Evolutionary conservation across 306 rosid genomes (phyloP), one percentile per base, ranked within the genome.

Genomic region (Gastrolobium bilobum): DNA sequence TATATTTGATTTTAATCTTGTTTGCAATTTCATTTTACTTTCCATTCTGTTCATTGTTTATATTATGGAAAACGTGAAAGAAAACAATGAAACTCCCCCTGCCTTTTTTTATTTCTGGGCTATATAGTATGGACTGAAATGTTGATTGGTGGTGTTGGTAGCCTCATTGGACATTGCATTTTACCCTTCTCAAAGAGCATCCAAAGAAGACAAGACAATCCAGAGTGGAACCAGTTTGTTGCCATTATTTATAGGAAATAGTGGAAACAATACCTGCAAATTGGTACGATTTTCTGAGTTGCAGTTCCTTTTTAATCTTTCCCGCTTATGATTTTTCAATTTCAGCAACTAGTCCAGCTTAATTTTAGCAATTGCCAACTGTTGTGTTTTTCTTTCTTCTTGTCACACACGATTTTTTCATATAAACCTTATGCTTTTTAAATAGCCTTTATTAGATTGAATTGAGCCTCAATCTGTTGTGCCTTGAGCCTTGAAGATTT

Each of bases 221-320:
- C 33, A 9, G 33, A 29, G 34, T 14, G 68, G 31, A 64, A 76
- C 3, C 38, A 37, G 47, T 73, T 73, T 39, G 64, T 53, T 26
- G 42, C 47, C 59, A 8, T 37, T 48, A 8, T 37, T 48, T 20
- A 1, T 29, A 61, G 60, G 7, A 65, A 52, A 52, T 2, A 54
- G 14, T 20, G 42, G 47, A 57, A 58, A 56, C 37, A 15, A 11
- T 4, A 34, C 31, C 38, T 31, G 34, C 62, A 79, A 57, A 47
- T 69, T 58, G 15, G 83, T 70, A 70, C 56, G 50, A 2, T 48
- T 68, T 53, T 50, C 76, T 35, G 60, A 54, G 35, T 56, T 20
- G 44, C 31, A 29, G 58, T 33, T 38, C 2, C 4, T 7, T 63
- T 51, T 26, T 14, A 0, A 0, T 35, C 4, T 31, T 33, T 4